A percentile compares a stretch with the other conserved stretches of the same genome.
Evolutionary conservation across 164 flowering plant genomes (phyloP).

Genomic region (Cinnamomum chago): DNA sequence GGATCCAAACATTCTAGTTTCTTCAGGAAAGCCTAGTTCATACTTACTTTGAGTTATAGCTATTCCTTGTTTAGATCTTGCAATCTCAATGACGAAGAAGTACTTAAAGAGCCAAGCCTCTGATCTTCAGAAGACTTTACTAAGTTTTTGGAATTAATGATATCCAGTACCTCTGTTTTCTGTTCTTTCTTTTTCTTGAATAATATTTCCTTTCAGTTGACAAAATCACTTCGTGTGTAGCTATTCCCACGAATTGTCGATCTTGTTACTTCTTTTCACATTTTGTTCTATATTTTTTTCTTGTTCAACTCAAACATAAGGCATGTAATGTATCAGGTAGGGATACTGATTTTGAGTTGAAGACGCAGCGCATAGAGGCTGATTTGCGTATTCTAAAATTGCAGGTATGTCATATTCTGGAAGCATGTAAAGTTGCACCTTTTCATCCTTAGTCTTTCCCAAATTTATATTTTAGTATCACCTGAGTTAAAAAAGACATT

Average conservation of each 20-base stretch:
- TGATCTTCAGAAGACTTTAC: too few species aligned
- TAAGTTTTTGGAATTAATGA: too few species aligned
- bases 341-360: slow-evolving; percentile 38
- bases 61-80: too few species aligned
- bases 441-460: neutral
- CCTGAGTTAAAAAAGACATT: neutral
- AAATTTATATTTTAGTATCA: neutral
- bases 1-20: too few species aligned
- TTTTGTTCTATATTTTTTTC: neutral
- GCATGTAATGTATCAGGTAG: slow-evolving; percentile 33
- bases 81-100: too few species aligned
- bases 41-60: too few species aligned
- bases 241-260: neutral
- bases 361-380: slow-evolving; percentile 70
- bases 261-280: neutral
- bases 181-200: neutral
- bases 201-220: neutral
- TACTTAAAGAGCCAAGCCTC: too few species aligned
- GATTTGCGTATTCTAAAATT: slow-evolving; percentile 68
- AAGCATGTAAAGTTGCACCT: neutral
- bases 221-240: neutral
- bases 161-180: neutral
- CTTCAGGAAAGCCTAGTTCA: too few species aligned
- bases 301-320: neutral
- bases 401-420: slow-evolving; percentile 49